These are phyloP conservation scores for Tolypocladium endophyticum DNA, from an alignment of 2,329 filamentous ascomycete species.

Conservation along the genomic window DNA sequence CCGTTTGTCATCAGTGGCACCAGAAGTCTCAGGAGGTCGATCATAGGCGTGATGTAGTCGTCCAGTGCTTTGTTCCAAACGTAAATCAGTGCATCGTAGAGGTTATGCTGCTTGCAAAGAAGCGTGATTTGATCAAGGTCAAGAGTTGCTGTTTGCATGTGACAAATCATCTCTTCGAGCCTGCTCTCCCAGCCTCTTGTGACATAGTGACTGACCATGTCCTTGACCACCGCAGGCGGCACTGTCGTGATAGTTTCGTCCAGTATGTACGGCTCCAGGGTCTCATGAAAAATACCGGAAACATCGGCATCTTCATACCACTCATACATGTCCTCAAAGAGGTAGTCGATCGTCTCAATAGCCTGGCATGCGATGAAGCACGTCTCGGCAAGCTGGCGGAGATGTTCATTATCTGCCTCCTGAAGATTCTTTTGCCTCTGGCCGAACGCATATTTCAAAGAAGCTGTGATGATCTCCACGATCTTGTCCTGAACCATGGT, in stretches of 20 bases:
- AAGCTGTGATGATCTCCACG: constrained; percentile 86
- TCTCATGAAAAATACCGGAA: constrained; percentile 73
- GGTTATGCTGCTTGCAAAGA: constrained; percentile 79
- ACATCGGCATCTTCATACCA: constrained; percentile 72
- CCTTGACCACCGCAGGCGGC: constrained; percentile 77
- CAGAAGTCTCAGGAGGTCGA: constrained; percentile 68
- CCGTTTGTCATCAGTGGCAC: constrained; percentile 47
- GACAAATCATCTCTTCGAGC: constrained; percentile 89
- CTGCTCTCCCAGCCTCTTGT: constrained; percentile 62
- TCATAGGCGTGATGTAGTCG: constrained; percentile 85
- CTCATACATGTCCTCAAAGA: constrained; percentile 86
- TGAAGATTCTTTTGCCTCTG: constrained; percentile 43
- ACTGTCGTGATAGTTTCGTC: constrained; percentile 64
- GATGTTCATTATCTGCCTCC: constrained; percentile 41
- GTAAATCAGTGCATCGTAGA: constrained; percentile 93
- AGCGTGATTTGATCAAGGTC: constrained; percentile 89
- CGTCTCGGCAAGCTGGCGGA: constrained; percentile 69
- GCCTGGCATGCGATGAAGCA: constrained; percentile 76
- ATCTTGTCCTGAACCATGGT: constrained; percentile 79
- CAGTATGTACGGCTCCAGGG: constrained; percentile 78
- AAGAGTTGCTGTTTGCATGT: constrained; percentile 80
- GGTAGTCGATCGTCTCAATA: constrained; percentile 67
- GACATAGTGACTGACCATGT: constrained; percentile 73
- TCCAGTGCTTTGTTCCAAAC: constrained; percentile 87
- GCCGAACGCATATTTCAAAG: constrained; percentile 78